These are phyloP conservation scores for Clavaria fumosa DNA, from an alignment of 768 basidiomycete species.

Conservation along the genomic window DNA sequence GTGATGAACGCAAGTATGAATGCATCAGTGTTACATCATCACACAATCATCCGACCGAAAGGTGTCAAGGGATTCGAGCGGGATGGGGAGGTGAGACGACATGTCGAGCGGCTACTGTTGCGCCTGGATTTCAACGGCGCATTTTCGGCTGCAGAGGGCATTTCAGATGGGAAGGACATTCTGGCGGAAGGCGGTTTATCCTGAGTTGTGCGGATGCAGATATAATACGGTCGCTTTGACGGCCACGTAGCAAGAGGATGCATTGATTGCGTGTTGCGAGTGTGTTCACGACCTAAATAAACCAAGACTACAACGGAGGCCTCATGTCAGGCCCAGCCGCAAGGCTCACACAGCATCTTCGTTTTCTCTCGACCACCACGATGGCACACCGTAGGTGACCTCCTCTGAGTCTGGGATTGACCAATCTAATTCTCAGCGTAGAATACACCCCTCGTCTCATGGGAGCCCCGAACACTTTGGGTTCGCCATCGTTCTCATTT, in stretches of 20 bases:
- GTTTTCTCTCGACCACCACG: constrained; percentile 33
- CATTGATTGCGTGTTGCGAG: too few relatives aligned
- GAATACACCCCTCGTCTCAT: constrained; percentile 65
- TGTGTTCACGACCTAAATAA: too few relatives aligned
- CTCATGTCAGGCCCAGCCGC: constrained; percentile 21
- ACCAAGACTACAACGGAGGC: background rate
- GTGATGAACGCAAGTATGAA: constrained; percentile 41
- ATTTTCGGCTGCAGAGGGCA: constrained; percentile 37
- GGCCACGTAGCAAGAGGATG: too few relatives aligned
- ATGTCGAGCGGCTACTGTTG: constrained; percentile 68
- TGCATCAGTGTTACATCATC: constrained; percentile 12
- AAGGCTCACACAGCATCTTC: constrained; percentile 50
- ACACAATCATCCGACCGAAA: constrained; percentile 34
- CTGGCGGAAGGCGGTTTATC: constrained; percentile 27
- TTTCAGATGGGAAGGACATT: constrained; percentile 21
- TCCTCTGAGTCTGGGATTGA: constrained; percentile 10
- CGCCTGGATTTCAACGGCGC: constrained; percentile 76
- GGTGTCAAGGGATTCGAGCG: constrained; percentile 37
- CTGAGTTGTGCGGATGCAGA: constrained; percentile 10
- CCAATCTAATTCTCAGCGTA: constrained; percentile 16
- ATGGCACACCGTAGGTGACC: constrained; percentile 42
- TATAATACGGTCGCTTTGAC: too few relatives aligned
- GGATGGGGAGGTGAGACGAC: constrained; percentile 56
- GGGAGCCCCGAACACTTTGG: constrained; percentile 86
- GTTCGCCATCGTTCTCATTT: constrained; percentile 27